These are phyloP conservation scores for Hemerocallis citrina DNA, from an alignment of 106 monocot genomes.

Conservation along the genomic window DNA sequence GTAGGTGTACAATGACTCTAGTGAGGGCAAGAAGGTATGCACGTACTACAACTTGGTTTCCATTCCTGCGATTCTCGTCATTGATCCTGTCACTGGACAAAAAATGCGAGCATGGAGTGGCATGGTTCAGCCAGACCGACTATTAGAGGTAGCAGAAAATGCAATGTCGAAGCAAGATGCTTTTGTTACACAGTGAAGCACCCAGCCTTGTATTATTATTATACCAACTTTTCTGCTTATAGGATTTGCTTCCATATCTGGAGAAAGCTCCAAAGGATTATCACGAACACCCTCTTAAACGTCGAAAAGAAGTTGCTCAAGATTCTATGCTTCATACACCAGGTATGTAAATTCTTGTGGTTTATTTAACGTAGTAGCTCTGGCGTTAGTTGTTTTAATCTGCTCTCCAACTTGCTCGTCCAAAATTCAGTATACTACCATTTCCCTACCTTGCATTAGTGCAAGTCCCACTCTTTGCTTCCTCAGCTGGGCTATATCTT, in stretches of 20 bases:
- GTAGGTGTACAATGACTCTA: slow-evolving; percentile 77
- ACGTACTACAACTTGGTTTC: slow-evolving; percentile 75
- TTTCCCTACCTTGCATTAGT: too few relatives aligned
- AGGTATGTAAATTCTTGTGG: too few relatives aligned
- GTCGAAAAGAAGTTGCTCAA: slow-evolving; percentile 46
- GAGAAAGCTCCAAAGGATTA: slow-evolving; percentile 88
- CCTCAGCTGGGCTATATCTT: too few relatives aligned
- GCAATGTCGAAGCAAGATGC: background rate
- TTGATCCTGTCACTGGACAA: slow-evolving; percentile 96
- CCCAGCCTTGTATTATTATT: background rate
- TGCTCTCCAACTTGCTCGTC: too few relatives aligned
- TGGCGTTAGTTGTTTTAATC: too few relatives aligned
- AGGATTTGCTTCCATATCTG: slow-evolving; percentile 72
- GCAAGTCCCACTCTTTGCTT: too few relatives aligned
- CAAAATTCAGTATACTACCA: too few relatives aligned
- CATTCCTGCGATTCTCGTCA: slow-evolving; percentile 70
- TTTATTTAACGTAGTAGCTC: too few relatives aligned
- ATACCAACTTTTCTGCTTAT: background rate
- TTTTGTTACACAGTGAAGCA: background rate
- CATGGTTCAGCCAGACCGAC: slow-evolving; percentile 81
- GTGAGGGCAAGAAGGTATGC: slow-evolving; percentile 93
- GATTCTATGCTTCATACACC: slow-evolving; percentile 11
- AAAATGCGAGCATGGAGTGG: slow-evolving; percentile 88
- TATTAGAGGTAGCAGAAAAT: slow-evolving; percentile 66
- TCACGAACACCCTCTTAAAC: slow-evolving; percentile 72